Percentiles rank a stretch among this genome's conserved stretches.
phyloP scores from a whole-genome alignment of 768 basidiomycete species.

The Leccinum obscurum region DNA sequence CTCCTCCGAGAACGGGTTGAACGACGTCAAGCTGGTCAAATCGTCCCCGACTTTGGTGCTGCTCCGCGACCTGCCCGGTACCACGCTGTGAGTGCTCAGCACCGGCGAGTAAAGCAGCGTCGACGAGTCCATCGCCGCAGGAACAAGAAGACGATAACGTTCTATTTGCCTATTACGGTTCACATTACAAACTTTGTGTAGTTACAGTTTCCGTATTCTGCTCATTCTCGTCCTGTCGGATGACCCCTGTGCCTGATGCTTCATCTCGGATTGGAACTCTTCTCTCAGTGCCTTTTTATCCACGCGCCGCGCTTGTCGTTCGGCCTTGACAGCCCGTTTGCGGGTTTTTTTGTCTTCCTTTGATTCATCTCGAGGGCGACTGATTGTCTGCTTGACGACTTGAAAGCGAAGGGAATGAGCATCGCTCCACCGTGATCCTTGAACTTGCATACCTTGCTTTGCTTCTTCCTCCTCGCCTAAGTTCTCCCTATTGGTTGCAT shows the following conservation, averaged over 20 bases:
- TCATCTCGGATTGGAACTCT: constrained; percentile 61
- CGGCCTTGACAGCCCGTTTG: constrained; percentile 67
- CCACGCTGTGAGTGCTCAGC: constrained; percentile 36
- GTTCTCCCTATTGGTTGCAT: constrained; percentile 16
- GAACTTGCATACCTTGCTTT: constrained; percentile 24
- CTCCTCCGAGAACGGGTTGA: constrained; percentile 92
- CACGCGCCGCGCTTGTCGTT: constrained; percentile 59
- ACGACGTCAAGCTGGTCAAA: constrained; percentile 75
- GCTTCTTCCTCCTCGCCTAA: constrained; percentile 32
- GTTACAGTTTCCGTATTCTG: constrained; percentile 25
- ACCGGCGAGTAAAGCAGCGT: constrained; percentile 30
- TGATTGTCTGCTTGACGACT: constrained; percentile 47
- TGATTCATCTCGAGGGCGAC: constrained; percentile 74
- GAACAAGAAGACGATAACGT: constrained; percentile 5
- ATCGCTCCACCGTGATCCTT: background rate
- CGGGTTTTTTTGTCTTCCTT: constrained; percentile 71
- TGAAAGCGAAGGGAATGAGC: constrained; percentile 3
- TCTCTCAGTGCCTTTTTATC: constrained; percentile 71
- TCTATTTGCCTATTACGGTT: constrained; percentile 22
- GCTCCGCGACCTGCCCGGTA: constrained; percentile 61
- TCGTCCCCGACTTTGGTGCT: constrained; percentile 59
- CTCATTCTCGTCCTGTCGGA: constrained; percentile 42
- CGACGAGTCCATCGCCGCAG: constrained; percentile 33
- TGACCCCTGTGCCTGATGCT: constrained; percentile 53
- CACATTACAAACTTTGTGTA: background rate